These are phyloP conservation scores for Chrysosporium keratinophilum DNA, from an alignment of 2,329 filamentous ascomycete species.

Conservation along the genomic window DNA sequence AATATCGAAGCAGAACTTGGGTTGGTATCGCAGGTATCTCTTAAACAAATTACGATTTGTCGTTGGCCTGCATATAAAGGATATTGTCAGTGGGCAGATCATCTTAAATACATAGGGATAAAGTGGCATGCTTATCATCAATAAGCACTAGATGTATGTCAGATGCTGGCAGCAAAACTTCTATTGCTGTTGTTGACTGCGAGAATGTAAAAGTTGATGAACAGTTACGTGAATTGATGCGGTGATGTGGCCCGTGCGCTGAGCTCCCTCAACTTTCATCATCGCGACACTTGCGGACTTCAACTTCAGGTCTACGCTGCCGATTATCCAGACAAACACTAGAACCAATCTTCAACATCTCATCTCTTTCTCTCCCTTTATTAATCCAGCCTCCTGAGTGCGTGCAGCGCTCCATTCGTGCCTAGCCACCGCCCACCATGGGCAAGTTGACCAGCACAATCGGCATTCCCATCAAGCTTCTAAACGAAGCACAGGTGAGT, in stretches of 20 bases:
- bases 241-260: slow-evolving; percentile 8
- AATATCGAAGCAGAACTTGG: slow-evolving; percentile 59
- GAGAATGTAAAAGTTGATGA: not conserved
- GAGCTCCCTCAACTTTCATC: not conserved
- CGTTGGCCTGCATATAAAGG: no score
- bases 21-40: slow-evolving; percentile 72
- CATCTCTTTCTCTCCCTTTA: no score
- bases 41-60: slow-evolving; percentile 20
- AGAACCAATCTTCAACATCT: not conserved
- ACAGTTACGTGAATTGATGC: not conserved
- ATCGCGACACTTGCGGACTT: not conserved
- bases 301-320: no score
- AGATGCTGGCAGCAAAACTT: not conserved
- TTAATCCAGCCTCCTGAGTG: not conserved
- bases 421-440: slow-evolving; percentile 20
- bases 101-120: no score
- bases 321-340: not conserved
- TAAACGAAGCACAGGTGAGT: slow-evolving; percentile 89
- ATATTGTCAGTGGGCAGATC: no score
- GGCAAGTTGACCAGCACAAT: slow-evolving; percentile 90
- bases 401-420: not conserved
- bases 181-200: not conserved
- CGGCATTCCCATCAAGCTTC: slow-evolving; percentile 96
- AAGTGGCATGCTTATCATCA: not conserved
- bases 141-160: not conserved